Evolutionary conservation across 768 basidiomycete species (phyloP), one percentile per base, ranked within the genome.

Genomic region (Lentinula raphanica): DNA sequence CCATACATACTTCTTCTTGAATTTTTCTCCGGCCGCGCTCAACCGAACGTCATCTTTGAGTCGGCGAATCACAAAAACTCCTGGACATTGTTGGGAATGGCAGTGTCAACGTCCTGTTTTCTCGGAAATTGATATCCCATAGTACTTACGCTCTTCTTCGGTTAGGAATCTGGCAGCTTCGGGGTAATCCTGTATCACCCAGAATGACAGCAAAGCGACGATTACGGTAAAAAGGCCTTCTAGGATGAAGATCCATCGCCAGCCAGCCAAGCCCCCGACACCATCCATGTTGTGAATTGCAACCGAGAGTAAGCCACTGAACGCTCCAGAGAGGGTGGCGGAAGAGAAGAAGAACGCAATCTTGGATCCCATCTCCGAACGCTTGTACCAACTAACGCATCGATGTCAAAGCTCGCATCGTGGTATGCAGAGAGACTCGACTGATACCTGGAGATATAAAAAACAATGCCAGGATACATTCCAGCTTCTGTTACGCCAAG

Each of bases 271-370:
- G 72, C 63, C 77, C 1, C 81, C 87, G 36, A 87, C 63, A 8
- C 87, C 87, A 63, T 87, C 73, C 86, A 90, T 86, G 35, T 88
- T 86, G 3, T 78, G 77, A 36, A 89, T 88, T 1, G 82, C 86
- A 25, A 79, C 82, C 17, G 87, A 85, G 35, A 88, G 72, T 9
- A 85, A 76, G 27, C 86, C 86, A 64, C 87, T 84, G 69, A 89
- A 89, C 13, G 86, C 87, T 23, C 90, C 91, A 4, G 90, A 83
- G 28, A 88, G 76, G 0, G 90, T 92, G 1, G 90, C 88, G 28
- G 89, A 87, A 2, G 86, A 84, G 71, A 91, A 92, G 74, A 94
- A 94, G 15, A 86, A 59, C 0, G 90, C 87, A 23, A 88, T 74
- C 32, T 89, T 83, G 31, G 80, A 76, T 15, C 87, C 89, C 63